Percentiles rank a stretch among this genome's conserved stretches.
Conservation (phyloP, 805 yeast genomes). For the Candida jianshihensis region DNA sequence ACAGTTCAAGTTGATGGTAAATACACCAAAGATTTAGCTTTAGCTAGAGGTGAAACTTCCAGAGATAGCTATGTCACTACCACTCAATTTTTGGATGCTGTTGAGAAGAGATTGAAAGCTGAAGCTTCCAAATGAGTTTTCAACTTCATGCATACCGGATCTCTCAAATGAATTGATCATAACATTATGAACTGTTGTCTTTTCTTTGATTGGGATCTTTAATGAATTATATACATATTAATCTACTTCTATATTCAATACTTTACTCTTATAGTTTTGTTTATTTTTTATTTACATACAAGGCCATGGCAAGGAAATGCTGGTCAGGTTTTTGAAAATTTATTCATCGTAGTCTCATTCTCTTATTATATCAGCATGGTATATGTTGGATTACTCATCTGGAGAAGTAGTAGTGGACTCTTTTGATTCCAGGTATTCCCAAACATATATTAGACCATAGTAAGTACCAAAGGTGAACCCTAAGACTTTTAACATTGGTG, state of each 20-base stretch:
- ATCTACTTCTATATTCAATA: slow-evolving; percentile 3
- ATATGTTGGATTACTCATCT: neutral
- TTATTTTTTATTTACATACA: neutral
- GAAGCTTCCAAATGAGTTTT: slow-evolving; percentile 1
- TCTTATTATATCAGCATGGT: too few relatives aligned
- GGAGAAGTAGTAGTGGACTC: neutral
- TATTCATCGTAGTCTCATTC: too few relatives aligned
- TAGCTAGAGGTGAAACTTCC: slow-evolving; percentile 57
- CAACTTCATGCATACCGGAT: neutral
- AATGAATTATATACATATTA: neutral
- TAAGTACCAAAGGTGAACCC: slow-evolving; percentile 39
- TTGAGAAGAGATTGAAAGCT: slow-evolving; percentile 45
- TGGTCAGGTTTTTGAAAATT: slow-evolving; percentile 13
- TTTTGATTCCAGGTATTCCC: slow-evolving; percentile 35
- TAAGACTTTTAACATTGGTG: slow-evolving; percentile 39
- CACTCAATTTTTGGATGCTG: slow-evolving; percentile 72
- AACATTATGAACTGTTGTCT: slow-evolving; percentile 2
- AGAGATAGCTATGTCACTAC: slow-evolving; percentile 65
- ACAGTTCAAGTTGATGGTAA: slow-evolving; percentile 69
- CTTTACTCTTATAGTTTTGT: neutral
- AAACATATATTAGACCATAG: slow-evolving; percentile 36
- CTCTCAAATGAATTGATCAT: neutral
- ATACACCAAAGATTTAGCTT: slow-evolving; percentile 79
- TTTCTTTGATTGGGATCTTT: neutral
- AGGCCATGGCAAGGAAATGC: slow-evolving; percentile 22